A percentile compares a stretch with the other conserved stretches of the same genome.
phyloP scores from a whole-genome alignment of 108 stramenopile species.

The Cyclotella atomus region DNA sequence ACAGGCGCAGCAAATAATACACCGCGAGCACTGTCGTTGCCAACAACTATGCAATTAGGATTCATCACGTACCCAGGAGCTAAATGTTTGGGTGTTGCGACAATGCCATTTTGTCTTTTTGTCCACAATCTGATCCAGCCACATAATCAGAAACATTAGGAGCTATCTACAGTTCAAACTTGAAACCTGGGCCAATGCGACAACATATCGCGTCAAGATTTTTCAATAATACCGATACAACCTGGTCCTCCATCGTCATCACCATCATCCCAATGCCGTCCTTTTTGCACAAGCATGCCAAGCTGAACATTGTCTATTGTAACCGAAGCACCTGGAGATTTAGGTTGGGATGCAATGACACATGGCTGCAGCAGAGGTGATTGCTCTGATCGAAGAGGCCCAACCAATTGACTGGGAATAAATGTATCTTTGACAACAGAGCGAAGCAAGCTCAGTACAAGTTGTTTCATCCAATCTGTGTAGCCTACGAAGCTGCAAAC shows the following conservation, averaged over 20 bases:
- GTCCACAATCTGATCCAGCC: background rate
- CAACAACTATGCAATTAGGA: slow-evolving; percentile 39
- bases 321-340: slow-evolving; percentile 36
- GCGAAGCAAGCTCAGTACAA: slow-evolving; percentile 39
- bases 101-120: slow-evolving; percentile 34
- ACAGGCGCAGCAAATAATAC: slow-evolving; percentile 37
- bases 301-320: slow-evolving; percentile 57
- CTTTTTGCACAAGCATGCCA: slow-evolving; percentile 54
- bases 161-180: slow-evolving; percentile 42
- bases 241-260: slow-evolving; percentile 42
- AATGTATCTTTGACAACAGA: slow-evolving; percentile 26
- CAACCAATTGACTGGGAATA: slow-evolving; percentile 27
- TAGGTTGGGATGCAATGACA: slow-evolving; percentile 34
- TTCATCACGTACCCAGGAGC: slow-evolving; percentile 29
- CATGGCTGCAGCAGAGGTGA: slow-evolving; percentile 30
- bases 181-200: slow-evolving; percentile 39
- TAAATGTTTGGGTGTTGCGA: background rate
- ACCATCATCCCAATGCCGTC: slow-evolving; percentile 39
- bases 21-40: slow-evolving; percentile 16
- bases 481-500: no score
- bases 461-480: slow-evolving; percentile 21
- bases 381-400: slow-evolving; percentile 27
- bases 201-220: slow-evolving; percentile 30
- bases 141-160: slow-evolving; percentile 25
- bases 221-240: slow-evolving; percentile 39